Conservation (phyloP, 257 asterid species). For the Capsicum pubescens region DNA sequence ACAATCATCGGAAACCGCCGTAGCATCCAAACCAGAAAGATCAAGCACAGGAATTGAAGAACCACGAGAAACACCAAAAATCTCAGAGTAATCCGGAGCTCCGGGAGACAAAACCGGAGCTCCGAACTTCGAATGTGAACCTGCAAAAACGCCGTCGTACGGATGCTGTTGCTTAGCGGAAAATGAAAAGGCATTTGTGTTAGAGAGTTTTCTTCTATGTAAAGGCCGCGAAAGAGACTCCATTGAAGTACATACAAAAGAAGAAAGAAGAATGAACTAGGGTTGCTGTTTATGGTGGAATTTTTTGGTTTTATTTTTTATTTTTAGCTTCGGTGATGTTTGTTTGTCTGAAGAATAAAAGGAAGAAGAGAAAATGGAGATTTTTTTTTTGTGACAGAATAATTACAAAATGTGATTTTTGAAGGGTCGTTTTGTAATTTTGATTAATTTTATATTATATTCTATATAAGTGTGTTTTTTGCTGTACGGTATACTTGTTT, state of each 20-base stretch:
- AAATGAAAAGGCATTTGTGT: slow-evolving; percentile 48
- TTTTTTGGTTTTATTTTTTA: neutral
- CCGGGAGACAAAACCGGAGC: slow-evolving; percentile 35
- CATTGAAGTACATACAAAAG: slow-evolving; percentile 48
- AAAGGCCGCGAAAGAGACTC: slow-evolving; percentile 73
- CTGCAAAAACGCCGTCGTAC: slow-evolving; percentile 74
- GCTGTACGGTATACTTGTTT: slow-evolving; percentile 26
- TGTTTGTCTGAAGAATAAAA: slow-evolving; percentile 30
- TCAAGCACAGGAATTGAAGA: slow-evolving; percentile 87
- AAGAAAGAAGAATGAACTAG: slow-evolving; percentile 7
- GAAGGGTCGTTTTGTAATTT: slow-evolving; percentile 2
- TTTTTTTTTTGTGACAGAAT: neutral
- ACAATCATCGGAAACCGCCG: slow-evolving; percentile 42
- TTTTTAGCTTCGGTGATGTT: slow-evolving; percentile 19
- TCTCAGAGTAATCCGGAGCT: slow-evolving; percentile 67
- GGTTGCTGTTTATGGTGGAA: slow-evolving; percentile 23
- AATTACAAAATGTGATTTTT: slow-evolving; percentile 23
- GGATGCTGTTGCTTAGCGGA: slow-evolving; percentile 55
- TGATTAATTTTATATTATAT: neutral
- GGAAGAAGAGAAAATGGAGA: slow-evolving; percentile 13
- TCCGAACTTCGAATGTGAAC: slow-evolving; percentile 40
- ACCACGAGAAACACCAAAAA: slow-evolving; percentile 56
- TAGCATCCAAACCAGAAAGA: slow-evolving; percentile 58
- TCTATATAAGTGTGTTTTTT: neutral
- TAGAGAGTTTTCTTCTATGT: slow-evolving; percentile 62